Base-by-base conservation (phyloP, 805 yeast genomes). In the Cyberlindnera nakhonratchasimensis region DNA sequence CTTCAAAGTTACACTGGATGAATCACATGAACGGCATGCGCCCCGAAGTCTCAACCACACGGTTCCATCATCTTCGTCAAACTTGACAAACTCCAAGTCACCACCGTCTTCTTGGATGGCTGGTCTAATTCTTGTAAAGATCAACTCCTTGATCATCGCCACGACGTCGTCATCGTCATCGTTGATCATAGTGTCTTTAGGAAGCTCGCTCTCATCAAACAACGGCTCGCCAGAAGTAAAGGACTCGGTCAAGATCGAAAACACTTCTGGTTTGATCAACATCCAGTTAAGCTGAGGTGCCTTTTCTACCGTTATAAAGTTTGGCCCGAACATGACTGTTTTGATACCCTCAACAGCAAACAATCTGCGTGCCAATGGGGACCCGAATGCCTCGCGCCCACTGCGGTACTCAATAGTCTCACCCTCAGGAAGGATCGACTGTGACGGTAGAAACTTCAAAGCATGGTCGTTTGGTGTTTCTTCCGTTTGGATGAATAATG, bases 401-500 rank as follows among this genome's bases (percentile, higher is more conserved):
- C 75, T 72, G 29, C 82, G 66, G 52, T 80, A 84, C 62, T 88
- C 96, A 21, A 80, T 64, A 0, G 95, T 86, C 47, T 75, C 72
- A 31, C 78, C 77, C 17, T 68, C 71, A 3, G 83, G 83, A 14
- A 87, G 65, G n/a, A 87, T 75, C 33, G 70, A 69, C 63, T 74
- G 77, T 11, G 88, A 80, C 1, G 96, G 96, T 24, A 86, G 62
- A 54, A 88, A 88, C 69, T 88, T 88, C 43, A 88, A 64, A 0
- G 96, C 96, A 52, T 86, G 80, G 40, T 80, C 90, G 58, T 88
- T 88, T 2, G 96, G 96, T 0, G 96, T 88, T 23, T 81, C 78
- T 25, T 83, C 80, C 0, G 96, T 88, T 59, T 86, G 95, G 33
- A 88, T 88, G 61, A 80, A 83, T 24, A 83, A 43, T 0, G 58